These are phyloP conservation scores for Aspergillus versicolor DNA, from an alignment of 2,329 filamentous ascomycete species.

Conservation along the genomic window DNA sequence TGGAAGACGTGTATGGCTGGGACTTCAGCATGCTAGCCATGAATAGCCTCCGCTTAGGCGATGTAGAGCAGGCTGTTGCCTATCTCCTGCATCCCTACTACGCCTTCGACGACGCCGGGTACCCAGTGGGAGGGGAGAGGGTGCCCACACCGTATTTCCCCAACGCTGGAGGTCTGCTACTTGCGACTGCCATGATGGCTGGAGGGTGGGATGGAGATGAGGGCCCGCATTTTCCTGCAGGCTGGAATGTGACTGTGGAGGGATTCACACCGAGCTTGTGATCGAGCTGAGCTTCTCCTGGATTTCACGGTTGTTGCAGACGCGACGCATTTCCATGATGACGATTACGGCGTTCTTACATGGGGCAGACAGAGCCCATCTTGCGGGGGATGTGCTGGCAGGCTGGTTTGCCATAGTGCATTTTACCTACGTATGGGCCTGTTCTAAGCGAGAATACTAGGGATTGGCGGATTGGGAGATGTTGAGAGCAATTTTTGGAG, in stretches of 20 bases:
- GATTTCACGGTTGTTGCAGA: too few relatives aligned
- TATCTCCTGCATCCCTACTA: conserved; percentile 52
- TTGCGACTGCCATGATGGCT: conserved; percentile 58
- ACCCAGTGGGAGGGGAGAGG: conserved; percentile 49
- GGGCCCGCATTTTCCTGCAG: background rate
- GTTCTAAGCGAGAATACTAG: too few relatives aligned
- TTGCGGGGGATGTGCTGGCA: too few relatives aligned
- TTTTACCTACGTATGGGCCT: too few relatives aligned
- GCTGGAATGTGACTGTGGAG: background rate
- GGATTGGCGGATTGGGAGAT: too few relatives aligned
- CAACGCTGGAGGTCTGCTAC: conserved; percentile 49
- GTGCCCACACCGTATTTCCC: conserved; percentile 62
- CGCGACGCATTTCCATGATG: too few relatives aligned
- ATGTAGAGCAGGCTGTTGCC: conserved; percentile 42
- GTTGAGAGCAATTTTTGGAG: too few relatives aligned
- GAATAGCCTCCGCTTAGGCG: conserved; percentile 44
- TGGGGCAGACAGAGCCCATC: too few relatives aligned
- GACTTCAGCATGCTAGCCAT: conserved; percentile 50
- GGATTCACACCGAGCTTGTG: background rate
- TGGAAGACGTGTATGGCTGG: conserved; percentile 48
- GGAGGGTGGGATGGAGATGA: conserved; percentile 52
- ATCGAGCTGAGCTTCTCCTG: background rate
- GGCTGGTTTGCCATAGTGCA: too few relatives aligned
- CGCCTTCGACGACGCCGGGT: conserved; percentile 57
- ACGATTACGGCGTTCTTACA: too few relatives aligned